Evolutionary conservation across 2,329 filamentous ascomycete species (phyloP).

Genomic region (Sporothrix mexicana): DNA sequence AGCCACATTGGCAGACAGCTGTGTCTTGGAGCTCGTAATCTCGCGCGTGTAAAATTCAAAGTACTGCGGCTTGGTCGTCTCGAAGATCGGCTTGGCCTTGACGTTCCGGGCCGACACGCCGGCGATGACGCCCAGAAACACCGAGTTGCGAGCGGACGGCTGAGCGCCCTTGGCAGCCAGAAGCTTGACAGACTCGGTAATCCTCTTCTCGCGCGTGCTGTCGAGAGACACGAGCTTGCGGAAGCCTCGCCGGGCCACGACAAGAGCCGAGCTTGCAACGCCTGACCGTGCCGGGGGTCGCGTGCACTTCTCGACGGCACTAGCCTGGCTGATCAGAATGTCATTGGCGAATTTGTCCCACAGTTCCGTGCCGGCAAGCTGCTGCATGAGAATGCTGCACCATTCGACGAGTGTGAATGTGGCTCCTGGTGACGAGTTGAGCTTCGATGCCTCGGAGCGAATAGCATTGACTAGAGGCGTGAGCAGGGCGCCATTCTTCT

Average conservation of each 20-base stretch:
- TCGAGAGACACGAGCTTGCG: constrained; percentile 71
- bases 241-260: constrained; percentile 79
- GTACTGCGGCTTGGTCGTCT: constrained; percentile 71
- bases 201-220: constrained; percentile 62
- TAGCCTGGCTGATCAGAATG: constrained; percentile 71
- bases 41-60: constrained; percentile 86
- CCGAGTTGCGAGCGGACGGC: constrained; percentile 71
- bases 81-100: constrained; percentile 65
- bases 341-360: constrained; percentile 71
- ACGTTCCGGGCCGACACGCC: constrained; percentile 80
- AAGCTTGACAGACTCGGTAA: constrained; percentile 66
- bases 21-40: constrained; percentile 76
- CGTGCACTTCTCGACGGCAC: constrained; percentile 78
- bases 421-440: constrained; percentile 75
- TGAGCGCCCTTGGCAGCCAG: constrained; percentile 72
- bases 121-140: constrained; percentile 83
- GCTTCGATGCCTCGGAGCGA: constrained; percentile 75
- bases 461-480: constrained; percentile 70
- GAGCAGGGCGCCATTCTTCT: constrained; percentile 63
- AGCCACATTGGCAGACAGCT: constrained; percentile 73
- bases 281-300: constrained; percentile 66
- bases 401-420: constrained; percentile 91
- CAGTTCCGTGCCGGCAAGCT: constrained; percentile 64
- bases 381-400: constrained; percentile 79
- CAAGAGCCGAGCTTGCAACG: constrained; percentile 74